Conservation (phyloP, 2,329 filamentous ascomycete species). For the Amesomyces nigricolor region DNA sequence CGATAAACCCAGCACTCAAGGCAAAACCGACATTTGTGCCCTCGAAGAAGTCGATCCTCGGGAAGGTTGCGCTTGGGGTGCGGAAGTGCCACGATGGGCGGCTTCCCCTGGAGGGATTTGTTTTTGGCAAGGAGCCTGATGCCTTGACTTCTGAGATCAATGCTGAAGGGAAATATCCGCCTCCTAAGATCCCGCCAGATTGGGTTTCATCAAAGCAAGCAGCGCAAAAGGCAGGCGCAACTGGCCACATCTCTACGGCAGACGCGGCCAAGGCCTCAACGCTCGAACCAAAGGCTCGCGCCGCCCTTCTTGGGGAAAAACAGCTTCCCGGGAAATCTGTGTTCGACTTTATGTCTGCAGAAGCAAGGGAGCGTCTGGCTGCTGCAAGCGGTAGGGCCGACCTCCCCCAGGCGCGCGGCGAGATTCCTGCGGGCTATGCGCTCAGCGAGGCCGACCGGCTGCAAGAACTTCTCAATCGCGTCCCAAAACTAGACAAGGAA, state of each 20-base stretch:
- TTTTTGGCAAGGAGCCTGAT: conserved; percentile 54
- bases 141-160: conserved; percentile 42
- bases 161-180: conserved; percentile 47
- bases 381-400: conserved; percentile 68
- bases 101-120: conserved; percentile 73
- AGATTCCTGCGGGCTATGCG: conserved; percentile 62
- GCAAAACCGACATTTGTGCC: conserved; percentile 71
- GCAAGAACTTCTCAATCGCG: conserved; percentile 51
- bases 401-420: conserved; percentile 71
- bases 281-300: conserved; percentile 70
- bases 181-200: conserved; percentile 61
- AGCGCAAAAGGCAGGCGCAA: conserved; percentile 30
- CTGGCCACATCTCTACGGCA: conserved; percentile 58
- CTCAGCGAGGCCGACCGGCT: conserved; percentile 58
- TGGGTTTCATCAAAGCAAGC: conserved; percentile 63
- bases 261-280: conserved; percentile 73
- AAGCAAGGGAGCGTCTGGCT: conserved; percentile 70
- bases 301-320: conserved; percentile 73
- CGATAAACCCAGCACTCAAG: conserved; percentile 58
- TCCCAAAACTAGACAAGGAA: conserved; percentile 60
- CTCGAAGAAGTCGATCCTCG: conserved; percentile 47
- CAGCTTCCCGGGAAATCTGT: conserved; percentile 86
- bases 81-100: conserved; percentile 79
- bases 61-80: conserved; percentile 41
- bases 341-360: conserved; percentile 82